These are phyloP conservation scores for Metrosideros polymorpha DNA, from an alignment of 441 rosid species.

Conservation along the genomic window DNA sequence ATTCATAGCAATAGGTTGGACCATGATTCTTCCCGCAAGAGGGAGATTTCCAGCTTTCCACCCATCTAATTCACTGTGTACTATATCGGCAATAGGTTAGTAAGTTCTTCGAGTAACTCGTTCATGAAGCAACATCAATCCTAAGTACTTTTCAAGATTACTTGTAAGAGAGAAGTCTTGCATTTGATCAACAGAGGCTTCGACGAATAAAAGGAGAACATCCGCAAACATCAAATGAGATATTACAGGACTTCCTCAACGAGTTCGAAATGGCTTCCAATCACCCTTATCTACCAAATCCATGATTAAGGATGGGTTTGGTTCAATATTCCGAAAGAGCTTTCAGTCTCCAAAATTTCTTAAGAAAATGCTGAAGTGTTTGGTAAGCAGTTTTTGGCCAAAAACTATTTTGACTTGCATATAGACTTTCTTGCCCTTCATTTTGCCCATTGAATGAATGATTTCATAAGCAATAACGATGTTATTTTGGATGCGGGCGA, in stretches of 20 bases:
- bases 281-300: not conserved
- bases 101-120: not conserved
- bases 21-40: no score
- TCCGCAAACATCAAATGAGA: not conserved
- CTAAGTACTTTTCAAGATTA: not conserved
- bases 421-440: no score
- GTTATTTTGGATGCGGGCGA: not conserved
- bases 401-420: no score
- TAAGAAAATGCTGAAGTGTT: no score
- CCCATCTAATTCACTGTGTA: not conserved
- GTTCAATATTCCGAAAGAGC: no score
- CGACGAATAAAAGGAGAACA: not conserved
- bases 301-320: no score
- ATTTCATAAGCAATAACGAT: not conserved
- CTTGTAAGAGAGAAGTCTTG: not conserved
- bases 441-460: no score
- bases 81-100: not conserved
- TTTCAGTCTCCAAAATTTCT: no score
- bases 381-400: no score
- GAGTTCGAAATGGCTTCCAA: accelerated
- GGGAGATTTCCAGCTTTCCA: not conserved
- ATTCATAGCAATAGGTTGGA: no score
- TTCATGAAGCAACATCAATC: not conserved
- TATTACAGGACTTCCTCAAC: not conserved
- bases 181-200: not conserved